Base-by-base conservation (phyloP, 208 protist genomes). In the Leishmania amazonensis region DNA sequence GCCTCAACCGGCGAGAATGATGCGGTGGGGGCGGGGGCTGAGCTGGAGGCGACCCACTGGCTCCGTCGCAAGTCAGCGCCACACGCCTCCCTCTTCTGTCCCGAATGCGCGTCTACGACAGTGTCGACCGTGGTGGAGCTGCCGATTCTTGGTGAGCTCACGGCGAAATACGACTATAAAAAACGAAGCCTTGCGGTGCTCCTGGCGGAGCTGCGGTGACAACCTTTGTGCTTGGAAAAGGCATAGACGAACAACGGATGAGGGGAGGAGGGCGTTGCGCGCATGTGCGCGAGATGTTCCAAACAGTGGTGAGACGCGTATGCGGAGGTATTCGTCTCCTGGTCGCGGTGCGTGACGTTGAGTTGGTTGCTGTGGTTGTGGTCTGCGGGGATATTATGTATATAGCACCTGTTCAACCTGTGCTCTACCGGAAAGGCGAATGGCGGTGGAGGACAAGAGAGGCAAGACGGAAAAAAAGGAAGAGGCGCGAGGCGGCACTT, bases 21-120 rank as follows among this genome's bases (percentile, higher is more conserved):
- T 28, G 45, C 42, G 8, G 70, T 17, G n/a, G 45, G 24, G 28
- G 40, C 58, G 31, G 40, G 53, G 28, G n/a, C 15, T 19, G 71
- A 54, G 58, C 38, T 84, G 45, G 75, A 83, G 60, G 67, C 82
- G 80, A 13, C 75, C 19, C 78, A 79, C 76, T 79, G 76, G 82
- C 62, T 85, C 65, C 24, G 49, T 0, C n/a, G 3, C 42, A 24
- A 31, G 40, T 31, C 40, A 3, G 31, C 19, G 1, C 54, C 77
- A 28, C 58, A 70, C n/a, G n/a, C 67, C 11, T 40, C 51, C 3
- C 76, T 88, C 5, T 88, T 79, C 72, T 92, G 89, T 53, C 86
- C 89, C 0, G 89, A 92, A 83, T 92, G 89, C 40, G 85, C 78
- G 15, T 76, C 78, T 8, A 38, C 45, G 42, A 79, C 11, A 0